Evolutionary conservation across 2,329 filamentous ascomycete species (phyloP).

Genomic region (Pyrenochaeta sp.): DNA sequence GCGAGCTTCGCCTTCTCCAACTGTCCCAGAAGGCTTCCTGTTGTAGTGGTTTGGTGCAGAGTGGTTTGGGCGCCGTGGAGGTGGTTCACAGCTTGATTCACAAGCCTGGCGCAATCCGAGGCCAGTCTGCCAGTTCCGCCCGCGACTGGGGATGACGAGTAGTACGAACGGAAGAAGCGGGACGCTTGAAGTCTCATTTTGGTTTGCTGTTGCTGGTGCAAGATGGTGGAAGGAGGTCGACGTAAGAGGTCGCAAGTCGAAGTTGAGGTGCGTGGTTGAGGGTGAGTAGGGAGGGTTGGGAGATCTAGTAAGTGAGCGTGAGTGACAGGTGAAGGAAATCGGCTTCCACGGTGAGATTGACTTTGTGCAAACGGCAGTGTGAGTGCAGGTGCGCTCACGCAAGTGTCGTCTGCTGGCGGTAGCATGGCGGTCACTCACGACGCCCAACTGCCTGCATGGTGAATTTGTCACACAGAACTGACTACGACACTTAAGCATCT

Average conservation of each 20-base stretch:
- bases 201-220: no score
- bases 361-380: no score
- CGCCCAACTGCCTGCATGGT: no score
- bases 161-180: not conserved
- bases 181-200: slow-evolving; percentile 1
- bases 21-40: slow-evolving; percentile 5
- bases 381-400: no score
- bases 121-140: slow-evolving; percentile 1
- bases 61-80: slow-evolving; percentile 3
- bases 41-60: slow-evolving; percentile 8
- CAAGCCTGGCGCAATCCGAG: not conserved
- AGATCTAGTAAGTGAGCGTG: not conserved
- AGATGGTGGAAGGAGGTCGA: no score
- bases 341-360: not conserved
- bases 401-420: no score
- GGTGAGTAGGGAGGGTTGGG: not conserved
- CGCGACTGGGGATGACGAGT: no score
- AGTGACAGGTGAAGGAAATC: not conserved
- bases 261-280: not conserved
- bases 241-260: slow-evolving; percentile 1
- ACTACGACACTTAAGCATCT: no score
- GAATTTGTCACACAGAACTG: no score
- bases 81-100: slow-evolving; percentile 2
- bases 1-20: slow-evolving; percentile 8
- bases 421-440: no score